These are phyloP conservation scores for Penicillium antarcticum DNA, from an alignment of 495 filamentous ascomycete species.

Conservation along the genomic window DNA sequence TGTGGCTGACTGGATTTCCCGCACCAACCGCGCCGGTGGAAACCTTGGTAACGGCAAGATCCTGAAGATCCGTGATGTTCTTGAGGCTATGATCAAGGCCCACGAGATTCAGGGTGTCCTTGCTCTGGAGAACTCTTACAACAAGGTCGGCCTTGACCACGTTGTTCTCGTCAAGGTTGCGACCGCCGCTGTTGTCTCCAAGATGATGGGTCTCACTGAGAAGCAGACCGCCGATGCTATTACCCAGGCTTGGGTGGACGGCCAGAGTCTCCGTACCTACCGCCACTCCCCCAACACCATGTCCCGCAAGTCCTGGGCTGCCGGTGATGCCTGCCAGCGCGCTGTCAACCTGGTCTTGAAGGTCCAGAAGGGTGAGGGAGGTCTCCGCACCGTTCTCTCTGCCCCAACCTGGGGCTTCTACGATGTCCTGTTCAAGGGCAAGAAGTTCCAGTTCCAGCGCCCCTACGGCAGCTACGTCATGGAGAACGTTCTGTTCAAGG, in stretches of 20 bases:
- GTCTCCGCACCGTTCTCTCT: slow-evolving; percentile 86
- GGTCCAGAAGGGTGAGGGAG: slow-evolving; percentile 87
- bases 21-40: slow-evolving; percentile 88
- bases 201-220: slow-evolving; percentile 87
- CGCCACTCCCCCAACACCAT: slow-evolving; percentile 97
- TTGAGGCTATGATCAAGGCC: slow-evolving; percentile 99
- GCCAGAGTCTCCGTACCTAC: slow-evolving; percentile 94
- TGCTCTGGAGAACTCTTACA: slow-evolving; percentile 95
- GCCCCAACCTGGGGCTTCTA: slow-evolving; percentile 98
- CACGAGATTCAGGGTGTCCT: slow-evolving; percentile 98
- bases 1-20: slow-evolving; percentile 94
- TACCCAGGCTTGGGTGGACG: slow-evolving; percentile 96
- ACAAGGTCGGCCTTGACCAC: slow-evolving; percentile 97
- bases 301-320: slow-evolving; percentile 98
- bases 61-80: slow-evolving; percentile 80
- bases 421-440: slow-evolving; percentile 93
- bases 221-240: slow-evolving; percentile 92
- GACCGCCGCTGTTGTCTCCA: slow-evolving; percentile 86
- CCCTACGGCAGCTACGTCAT: slow-evolving; percentile 98
- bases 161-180: slow-evolving; percentile 98
- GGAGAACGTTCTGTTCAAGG: slow-evolving; percentile 99
- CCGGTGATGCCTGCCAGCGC: slow-evolving; percentile 94
- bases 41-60: slow-evolving; percentile 85
- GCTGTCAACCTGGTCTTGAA: slow-evolving; percentile 93
- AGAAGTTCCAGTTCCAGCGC: slow-evolving; percentile 93